Conservation (phyloP, 2,329 filamentous ascomycete genomes). For the Nemania sp. region DNA sequence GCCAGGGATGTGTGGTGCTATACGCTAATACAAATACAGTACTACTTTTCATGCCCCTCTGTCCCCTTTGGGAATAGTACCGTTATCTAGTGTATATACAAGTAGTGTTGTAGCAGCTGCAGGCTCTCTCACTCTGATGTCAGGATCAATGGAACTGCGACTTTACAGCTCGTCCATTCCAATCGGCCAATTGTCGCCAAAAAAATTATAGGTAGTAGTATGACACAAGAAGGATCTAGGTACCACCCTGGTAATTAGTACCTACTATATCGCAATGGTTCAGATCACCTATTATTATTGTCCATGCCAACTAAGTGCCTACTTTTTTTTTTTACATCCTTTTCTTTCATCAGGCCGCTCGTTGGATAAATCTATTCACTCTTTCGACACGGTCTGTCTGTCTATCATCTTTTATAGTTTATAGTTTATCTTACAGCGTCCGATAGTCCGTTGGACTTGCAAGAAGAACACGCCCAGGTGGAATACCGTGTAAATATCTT, state of each 20-base stretch:
- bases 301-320: background rate
- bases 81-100: too few species aligned
- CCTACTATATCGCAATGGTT: background rate
- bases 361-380: too few species aligned
- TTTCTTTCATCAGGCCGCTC: background rate
- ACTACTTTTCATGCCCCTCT: conserved; percentile 9
- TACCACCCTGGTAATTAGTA: background rate
- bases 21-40: conserved; percentile 8
- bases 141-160: conserved; percentile 7
- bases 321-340: background rate
- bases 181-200: conserved; percentile 12
- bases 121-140: conserved; percentile 17
- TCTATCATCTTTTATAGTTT: too few species aligned
- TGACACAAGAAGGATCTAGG: background rate
- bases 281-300: background rate
- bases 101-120: background rate
- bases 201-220: background rate
- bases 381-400: too few species aligned
- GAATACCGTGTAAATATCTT: too few species aligned
- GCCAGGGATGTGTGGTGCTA: too few species aligned
- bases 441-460: too few species aligned
- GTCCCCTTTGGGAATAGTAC: conserved; percentile 8
- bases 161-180: conserved; percentile 17
- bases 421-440: too few species aligned
- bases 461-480: too few species aligned